A percentile compares a stretch with the other conserved stretches of the same genome.
These are phyloP conservation scores for Boletales sp. DNA, from an alignment of 768 basidiomycete species.

Conservation along the genomic window DNA sequence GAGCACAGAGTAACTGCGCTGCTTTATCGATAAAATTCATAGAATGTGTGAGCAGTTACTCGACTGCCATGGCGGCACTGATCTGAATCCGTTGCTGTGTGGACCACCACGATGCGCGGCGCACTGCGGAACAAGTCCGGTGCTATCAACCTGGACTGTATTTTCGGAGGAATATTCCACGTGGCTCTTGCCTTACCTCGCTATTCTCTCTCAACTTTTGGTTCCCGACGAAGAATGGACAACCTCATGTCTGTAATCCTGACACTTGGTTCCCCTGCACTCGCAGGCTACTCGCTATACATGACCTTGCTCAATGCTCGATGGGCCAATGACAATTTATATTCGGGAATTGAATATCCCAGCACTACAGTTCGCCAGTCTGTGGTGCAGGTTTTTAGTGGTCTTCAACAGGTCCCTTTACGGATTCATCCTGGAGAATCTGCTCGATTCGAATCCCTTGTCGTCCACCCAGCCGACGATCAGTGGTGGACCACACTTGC, in stretches of 20 bases:
- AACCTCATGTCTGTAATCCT: conserved; percentile 42
- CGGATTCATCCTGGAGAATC: conserved; percentile 24
- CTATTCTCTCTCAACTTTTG: conserved; percentile 45
- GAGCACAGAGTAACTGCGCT: too few relatives aligned
- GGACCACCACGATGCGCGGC: too few relatives aligned
- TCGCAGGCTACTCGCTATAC: conserved; percentile 45
- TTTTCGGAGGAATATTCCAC: conserved; percentile 37
- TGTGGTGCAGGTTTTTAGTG: conserved; percentile 34
- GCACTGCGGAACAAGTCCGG: conserved; percentile 13
- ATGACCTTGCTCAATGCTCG: conserved; percentile 41
- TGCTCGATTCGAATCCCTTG: conserved; percentile 36
- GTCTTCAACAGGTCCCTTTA: conserved; percentile 42
- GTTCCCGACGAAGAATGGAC: conserved; percentile 36
- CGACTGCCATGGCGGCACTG: too few relatives aligned
- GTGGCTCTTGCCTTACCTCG: conserved; percentile 49
- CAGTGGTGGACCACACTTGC: conserved; percentile 39
- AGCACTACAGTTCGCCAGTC: background rate
- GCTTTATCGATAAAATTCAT: too few relatives aligned
- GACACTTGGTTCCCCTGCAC: conserved; percentile 42
- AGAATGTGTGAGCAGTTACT: too few relatives aligned
- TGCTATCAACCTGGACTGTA: conserved; percentile 12
- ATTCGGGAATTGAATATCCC: conserved; percentile 30
- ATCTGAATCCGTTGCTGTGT: too few relatives aligned
- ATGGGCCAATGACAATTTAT: conserved; percentile 34
- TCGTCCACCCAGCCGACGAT: conserved; percentile 41